Evolutionary conservation across 257 asterid species (phyloP), one percentile per base, ranked within the genome.

Genomic region (Craterostigma plantagineum): DNA sequence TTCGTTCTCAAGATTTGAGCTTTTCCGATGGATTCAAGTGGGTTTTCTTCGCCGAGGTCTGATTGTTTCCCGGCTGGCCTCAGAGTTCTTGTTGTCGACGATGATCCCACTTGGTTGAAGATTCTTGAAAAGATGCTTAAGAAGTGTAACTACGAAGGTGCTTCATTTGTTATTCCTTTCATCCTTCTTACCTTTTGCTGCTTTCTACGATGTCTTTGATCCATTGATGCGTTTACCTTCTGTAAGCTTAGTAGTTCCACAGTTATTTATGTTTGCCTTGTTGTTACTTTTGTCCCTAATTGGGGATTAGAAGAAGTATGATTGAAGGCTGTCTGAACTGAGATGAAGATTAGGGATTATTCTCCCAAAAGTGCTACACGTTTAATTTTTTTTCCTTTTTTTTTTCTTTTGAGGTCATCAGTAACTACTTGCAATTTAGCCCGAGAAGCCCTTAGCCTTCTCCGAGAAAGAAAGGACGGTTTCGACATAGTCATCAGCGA

Each of bases 401-500:
- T n/a, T n/a, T n/a, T 23, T 23, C 30, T 23, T 6, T 23, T 23
- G 30, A 23, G 30, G 30, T 23, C 30, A 23, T 23, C 30, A 23
- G 94, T 75, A 11, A 75, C 70, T 1, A 63, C 71, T 9, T 65
- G 84, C 66, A 71, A 64, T 37, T 52, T 64, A 37, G 79, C 77
- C 42, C 61, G 63, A 61, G 87, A 72, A 37, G 92, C 94, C 23
- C 53, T 81, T 44, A 52, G 61, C 63, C 58, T 81, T 42, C 83
- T 81, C 11, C 72, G 69, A 34, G 79, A 61, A 57, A 55, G 66
- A 50, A 72, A 66, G 49, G 75, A 62, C 16, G 73, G 75, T 37
- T 72, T 72, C 14, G 94, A 81, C 63, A 78, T 81, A 33, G 92
- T 81, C 9, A 65, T 81, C 13, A 72, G 79, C 44, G 90, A 81